Conservation (phyloP, 768 basidiomycete genomes). For the Boletus sp. region DNA sequence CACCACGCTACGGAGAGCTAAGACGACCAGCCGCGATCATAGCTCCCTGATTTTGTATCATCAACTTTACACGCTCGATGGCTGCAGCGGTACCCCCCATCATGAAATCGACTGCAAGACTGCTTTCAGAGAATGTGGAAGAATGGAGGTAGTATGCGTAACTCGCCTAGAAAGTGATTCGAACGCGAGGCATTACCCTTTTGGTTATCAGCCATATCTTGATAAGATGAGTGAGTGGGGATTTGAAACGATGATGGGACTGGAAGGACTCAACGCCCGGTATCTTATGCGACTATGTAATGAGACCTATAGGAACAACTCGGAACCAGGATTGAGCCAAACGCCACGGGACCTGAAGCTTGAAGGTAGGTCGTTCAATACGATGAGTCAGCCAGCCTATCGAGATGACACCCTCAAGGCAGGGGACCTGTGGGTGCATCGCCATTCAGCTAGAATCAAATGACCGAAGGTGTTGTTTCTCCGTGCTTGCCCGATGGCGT, state of each 20-base stretch:
- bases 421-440: no score
- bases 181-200: not conserved
- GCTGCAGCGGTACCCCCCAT: constrained; percentile 41
- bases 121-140: constrained; percentile 2
- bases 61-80: constrained; percentile 40
- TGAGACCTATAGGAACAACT: constrained; percentile 11
- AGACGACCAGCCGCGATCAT: constrained; percentile 38
- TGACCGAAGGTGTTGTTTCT: no score
- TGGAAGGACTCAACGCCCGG: no score
- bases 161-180: constrained; percentile 22
- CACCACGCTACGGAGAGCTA: constrained; percentile 35
- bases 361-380: not conserved
- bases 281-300: constrained; percentile 8
- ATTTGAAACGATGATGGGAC: not conserved
- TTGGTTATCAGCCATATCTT: constrained; percentile 6
- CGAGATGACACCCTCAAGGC: no score
- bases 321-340: constrained; percentile 1
- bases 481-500: no score
- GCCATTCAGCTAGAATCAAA: no score
- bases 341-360: not conserved
- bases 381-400: not conserved
- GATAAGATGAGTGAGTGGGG: constrained; percentile 21
- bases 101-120: constrained; percentile 33
- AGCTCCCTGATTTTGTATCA: constrained; percentile 41
- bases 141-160: not conserved